phyloP scores from a whole-genome alignment of 2,329 filamentous ascomycete genomes.

The Fusarium incarnatum region DNA sequence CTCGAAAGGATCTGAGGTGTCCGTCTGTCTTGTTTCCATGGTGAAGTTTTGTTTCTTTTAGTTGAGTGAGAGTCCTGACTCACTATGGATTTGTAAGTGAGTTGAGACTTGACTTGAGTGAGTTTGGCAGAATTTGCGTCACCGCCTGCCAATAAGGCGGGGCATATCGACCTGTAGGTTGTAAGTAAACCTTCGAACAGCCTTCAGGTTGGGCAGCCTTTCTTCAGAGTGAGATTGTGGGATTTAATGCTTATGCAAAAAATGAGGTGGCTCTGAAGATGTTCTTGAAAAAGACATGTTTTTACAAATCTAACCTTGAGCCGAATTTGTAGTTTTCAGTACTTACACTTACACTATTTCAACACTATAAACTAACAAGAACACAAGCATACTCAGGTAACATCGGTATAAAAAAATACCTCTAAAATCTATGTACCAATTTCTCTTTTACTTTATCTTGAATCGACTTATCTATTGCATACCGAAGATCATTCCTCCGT shows the following conservation, averaged over 20 bases:
- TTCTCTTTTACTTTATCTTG: conserved; percentile 14
- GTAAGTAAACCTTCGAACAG: not conserved
- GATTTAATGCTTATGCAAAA: not conserved
- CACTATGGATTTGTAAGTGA: conserved; percentile 41
- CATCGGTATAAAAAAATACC: conserved; percentile 18
- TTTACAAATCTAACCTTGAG: not conserved
- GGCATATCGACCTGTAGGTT: conserved; percentile 26
- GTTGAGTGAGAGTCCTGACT: conserved; percentile 1
- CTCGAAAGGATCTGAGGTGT: conserved; percentile 64
- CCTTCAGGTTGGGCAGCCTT: not conserved
- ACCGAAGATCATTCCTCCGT: conserved; percentile 48
- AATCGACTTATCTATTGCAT: conserved; percentile 38
- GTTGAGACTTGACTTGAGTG: conserved; percentile 23
- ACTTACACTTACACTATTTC: not conserved
- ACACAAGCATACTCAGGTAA: not conserved
- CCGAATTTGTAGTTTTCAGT: not conserved
- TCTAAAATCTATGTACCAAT: conserved; percentile 24
- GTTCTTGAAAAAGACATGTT: not conserved
- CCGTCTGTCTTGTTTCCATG: conserved; percentile 34
- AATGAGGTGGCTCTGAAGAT: no score
- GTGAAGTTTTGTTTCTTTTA: conserved; percentile 1
- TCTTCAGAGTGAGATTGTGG: no score
- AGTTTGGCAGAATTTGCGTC: conserved; percentile 47
- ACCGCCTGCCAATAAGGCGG: conserved; percentile 45
- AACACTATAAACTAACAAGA: not conserved